These are phyloP conservation scores for Podospora pseudocomata DNA, from an alignment of 495 filamentous ascomycete genomes.

Conservation along the genomic window DNA sequence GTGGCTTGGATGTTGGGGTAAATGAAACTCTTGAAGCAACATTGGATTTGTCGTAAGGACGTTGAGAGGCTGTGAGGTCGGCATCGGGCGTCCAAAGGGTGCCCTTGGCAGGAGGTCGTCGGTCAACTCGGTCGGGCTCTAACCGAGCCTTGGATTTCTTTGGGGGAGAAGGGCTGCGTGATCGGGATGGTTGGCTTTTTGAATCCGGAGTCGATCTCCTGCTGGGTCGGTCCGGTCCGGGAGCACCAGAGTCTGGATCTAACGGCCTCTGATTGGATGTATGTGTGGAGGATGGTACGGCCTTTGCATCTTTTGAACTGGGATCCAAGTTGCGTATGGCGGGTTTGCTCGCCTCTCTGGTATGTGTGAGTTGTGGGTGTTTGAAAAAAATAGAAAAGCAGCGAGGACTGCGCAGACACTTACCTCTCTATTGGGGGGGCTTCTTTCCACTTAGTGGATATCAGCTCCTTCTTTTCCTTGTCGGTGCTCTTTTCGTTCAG, in stretches of 20 bases:
- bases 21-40: conserved; percentile 22
- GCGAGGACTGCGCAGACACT: background rate
- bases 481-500: conserved; percentile 9
- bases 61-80: conserved; percentile 18
- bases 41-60: conserved; percentile 25
- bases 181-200: conserved; percentile 21
- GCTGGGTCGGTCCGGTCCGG: background rate
- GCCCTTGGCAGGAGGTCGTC: conserved; percentile 31
- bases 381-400: background rate
- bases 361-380: background rate
- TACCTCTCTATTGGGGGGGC: conserved; percentile 10
- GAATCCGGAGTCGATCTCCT: conserved; percentile 18
- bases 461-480: conserved; percentile 11
- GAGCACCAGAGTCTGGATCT: conserved; percentile 3
- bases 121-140: conserved; percentile 33
- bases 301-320: background rate
- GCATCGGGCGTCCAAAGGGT: conserved; percentile 38
- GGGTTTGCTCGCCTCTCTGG: background rate
- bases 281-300: background rate
- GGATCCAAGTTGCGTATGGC: background rate
- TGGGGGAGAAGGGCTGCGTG: conserved; percentile 21
- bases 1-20: conserved; percentile 13
- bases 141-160: conserved; percentile 24
- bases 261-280: conserved; percentile 9
- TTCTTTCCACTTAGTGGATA: conserved; percentile 12